Evolutionary conservation across 345 rosid species (phyloP).

Genomic region (Hevea brasiliensis): DNA sequence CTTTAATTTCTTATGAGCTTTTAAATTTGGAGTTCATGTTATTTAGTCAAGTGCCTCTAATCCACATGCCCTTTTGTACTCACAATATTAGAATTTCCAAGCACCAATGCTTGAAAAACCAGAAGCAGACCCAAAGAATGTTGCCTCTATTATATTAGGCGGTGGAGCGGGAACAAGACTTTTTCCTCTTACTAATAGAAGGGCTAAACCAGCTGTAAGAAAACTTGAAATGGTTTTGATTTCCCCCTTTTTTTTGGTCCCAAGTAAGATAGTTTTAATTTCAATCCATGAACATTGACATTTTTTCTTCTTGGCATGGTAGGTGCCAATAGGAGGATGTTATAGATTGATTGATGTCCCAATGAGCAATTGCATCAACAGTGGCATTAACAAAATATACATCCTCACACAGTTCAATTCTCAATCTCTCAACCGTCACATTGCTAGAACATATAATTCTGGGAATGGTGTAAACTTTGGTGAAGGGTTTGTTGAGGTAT

Average conservation of each 20-base stretch:
- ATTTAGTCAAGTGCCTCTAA: not conserved
- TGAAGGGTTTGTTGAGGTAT: conserved; percentile 81
- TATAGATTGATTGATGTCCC: conserved; percentile 85
- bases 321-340: conserved; percentile 89
- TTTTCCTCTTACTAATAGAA: conserved; percentile 67
- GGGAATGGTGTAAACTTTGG: conserved; percentile 74
- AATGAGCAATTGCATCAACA: conserved; percentile 87
- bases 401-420: conserved; percentile 92
- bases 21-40: not conserved
- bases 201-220: conserved; percentile 87
- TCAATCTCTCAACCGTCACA: conserved; percentile 77
- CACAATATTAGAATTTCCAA: conserved; percentile 42
- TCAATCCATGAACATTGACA: not conserved
- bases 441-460: conserved; percentile 60
- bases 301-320: conserved; percentile 16
- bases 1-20: not conserved
- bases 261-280: conserved; percentile 2
- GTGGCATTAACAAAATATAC: conserved; percentile 82
- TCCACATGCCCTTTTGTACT: not conserved
- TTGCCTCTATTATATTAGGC: conserved; percentile 78
- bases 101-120: conserved; percentile 36
- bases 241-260: not conserved
- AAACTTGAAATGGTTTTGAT: not conserved
- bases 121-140: conserved; percentile 69
- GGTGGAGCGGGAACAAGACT: conserved; percentile 89